Evolutionary conservation across 306 rosid genomes (phyloP), one percentile per base, ranked within the genome.

Genomic region (Cucumis melo): DNA sequence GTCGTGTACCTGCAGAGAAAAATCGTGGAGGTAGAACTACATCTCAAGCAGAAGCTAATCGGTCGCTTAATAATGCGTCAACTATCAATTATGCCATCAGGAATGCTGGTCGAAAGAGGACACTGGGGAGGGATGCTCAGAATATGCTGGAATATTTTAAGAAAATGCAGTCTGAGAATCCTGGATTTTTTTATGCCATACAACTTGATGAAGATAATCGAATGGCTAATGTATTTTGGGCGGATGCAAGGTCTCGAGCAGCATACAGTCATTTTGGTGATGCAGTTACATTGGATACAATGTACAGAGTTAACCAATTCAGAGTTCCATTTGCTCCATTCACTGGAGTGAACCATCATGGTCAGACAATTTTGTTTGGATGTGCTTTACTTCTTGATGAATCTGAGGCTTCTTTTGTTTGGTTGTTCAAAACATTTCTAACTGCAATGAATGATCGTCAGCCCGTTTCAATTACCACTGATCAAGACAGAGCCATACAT

Each of bases 131-230:
- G 85, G 98, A 91, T 83, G 92, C 90, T 81, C 96, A 87, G 78
- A 91, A 91, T 82, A 80, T 93, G 86, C 87, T 93, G 73, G 98
- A 93, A 81, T 93, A 93, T 87, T 91, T 91, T 68, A 93, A 89
- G 89, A 93, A 91, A 87, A 88, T 93, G 95, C 98, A 93, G 84
- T 96, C 92, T 41, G 96, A 83, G 87, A 91, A 93, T 80, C 96
- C 96, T 66, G 96, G 96, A 77, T 93, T 93, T 86, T 89, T 93
- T 80, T 93, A 93, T 82, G 98, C 95, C 39, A 88, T 91, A 76
- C 96, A 93, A 83, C 91, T 93, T 84, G 98, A 91, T 80, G 96
- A 93, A 77, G 91, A 93, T 65, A 89, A 87, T 82, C 87, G 77
- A 29, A 89, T 93, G 95, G 86, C 88, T 80, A 93, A 91, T 50